Conservation (phyloP, 345 rosid species). For the Excoecaria agallocha region DNA sequence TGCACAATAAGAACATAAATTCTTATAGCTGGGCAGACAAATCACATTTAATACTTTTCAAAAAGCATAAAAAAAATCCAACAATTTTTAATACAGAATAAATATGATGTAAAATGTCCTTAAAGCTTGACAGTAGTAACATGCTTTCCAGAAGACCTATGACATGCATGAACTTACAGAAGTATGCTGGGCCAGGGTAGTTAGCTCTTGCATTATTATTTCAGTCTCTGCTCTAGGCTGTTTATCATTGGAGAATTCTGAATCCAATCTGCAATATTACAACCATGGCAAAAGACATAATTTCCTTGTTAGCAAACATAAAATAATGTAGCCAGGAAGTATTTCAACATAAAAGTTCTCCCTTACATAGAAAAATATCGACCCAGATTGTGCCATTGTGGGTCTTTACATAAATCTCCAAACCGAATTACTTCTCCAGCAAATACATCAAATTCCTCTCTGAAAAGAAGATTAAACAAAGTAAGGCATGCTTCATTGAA, state of each 20-base stretch:
- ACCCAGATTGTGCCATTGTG: constrained; percentile 84
- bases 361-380: constrained; percentile 72
- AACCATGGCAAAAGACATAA: constrained; percentile 24
- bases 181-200: constrained; percentile 67
- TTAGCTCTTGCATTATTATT: constrained; percentile 58
- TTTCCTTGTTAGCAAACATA: constrained; percentile 4
- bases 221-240: constrained; percentile 60
- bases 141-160: neutral
- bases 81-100: neutral
- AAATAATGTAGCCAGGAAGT: neutral
- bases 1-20: constrained; percentile 25
- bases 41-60: neutral
- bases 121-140: neutral
- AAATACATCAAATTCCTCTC: constrained; percentile 83
- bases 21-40: neutral
- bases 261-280: constrained; percentile 56
- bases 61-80: neutral
- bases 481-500: neutral
- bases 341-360: constrained; percentile 9
- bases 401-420: constrained; percentile 79
- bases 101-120: neutral
- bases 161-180: constrained; percentile 51
- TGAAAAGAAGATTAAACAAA: constrained; percentile 20
- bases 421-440: constrained; percentile 78
- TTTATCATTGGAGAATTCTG: constrained; percentile 39